Evolutionary conservation across 164 flowering plant genomes (phyloP), one percentile per base, ranked within the genome.

Genomic region (Macadamia tetraphylla): DNA sequence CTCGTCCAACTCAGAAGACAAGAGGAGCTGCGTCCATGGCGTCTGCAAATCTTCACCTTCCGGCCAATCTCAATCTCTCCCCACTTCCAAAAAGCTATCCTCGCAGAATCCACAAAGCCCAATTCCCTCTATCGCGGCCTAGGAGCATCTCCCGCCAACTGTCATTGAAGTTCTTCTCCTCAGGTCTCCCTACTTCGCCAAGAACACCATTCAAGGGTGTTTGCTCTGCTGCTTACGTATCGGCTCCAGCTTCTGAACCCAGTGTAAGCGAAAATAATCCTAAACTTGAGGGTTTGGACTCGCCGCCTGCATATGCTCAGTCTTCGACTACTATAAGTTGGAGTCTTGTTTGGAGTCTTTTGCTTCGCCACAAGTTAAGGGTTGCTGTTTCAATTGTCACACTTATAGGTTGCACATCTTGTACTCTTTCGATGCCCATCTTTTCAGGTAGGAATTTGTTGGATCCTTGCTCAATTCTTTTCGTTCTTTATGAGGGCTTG

Each of bases 371-470:
- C 70, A 94, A 90, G 79, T 70, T 84, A 62, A 74, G 92, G 63
- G 80, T 94, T 6, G 80, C 77, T 0, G 67, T 79, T 62, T 82
- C 88, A 44, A 64, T 77, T 32, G 49, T 77, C 35, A 64, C 88
- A 65, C 85, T 94, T 15, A 15, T 90, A 49, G 89, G 90, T 9
- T 85, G 94, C 77, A 73, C 91, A 18, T 60, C 86, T 35, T 90
- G 92, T 69, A 91, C 96, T 67, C 95, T 94, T 58, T 87, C 93
- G 6, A 86, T 94, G 96, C 96, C 98, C 10, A 71, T 91, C 0
- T 86, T 81, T 59, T 87, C 97, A 0, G 97, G 98, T 92, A 79
- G 3, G 60, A 14, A n/a, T 13, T 6, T 3, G 15, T 64, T 32
- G 44, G 11, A 11, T 18, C 15, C 42, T 35, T 46, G 29, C 17